Percentiles rank a stretch among this genome's conserved stretches.
phyloP scores from a whole-genome alignment of 208 protist species.

The Leishmania braziliensis region DNA sequence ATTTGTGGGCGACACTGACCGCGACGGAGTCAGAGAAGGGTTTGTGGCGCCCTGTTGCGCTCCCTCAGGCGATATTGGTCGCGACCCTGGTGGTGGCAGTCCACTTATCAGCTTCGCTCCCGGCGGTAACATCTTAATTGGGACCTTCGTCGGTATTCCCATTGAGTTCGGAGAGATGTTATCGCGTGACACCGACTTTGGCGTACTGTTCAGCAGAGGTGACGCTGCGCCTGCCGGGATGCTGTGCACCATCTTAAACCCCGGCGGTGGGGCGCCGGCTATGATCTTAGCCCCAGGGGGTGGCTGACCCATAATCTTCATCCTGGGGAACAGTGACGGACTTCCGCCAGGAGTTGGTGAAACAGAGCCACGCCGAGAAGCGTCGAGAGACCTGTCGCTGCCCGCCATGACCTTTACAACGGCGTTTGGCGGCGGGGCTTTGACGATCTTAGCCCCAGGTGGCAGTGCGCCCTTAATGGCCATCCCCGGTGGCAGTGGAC shows the following conservation, averaged over 20 bases:
- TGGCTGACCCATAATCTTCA: constrained; percentile 44
- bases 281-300: constrained; percentile 7
- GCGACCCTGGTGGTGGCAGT: constrained; percentile 48
- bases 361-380: neutral
- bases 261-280: constrained; percentile 40
- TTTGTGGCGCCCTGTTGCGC: constrained; percentile 8
- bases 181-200: neutral
- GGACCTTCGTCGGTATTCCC: constrained; percentile 16
- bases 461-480: constrained; percentile 26
- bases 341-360: constrained; percentile 11
- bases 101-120: constrained; percentile 48
- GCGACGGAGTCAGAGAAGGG: constrained; percentile 17
- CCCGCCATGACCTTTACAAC: constrained; percentile 35
- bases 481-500: constrained; percentile 10
- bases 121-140: constrained; percentile 29
- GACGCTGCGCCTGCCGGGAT: neutral
- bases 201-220: neutral
- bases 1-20: constrained; percentile 35
- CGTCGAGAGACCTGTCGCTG: constrained; percentile 6
- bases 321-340: constrained; percentile 38
- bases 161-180: constrained; percentile 20
- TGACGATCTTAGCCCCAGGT: constrained; percentile 50
- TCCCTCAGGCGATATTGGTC: constrained; percentile 22
- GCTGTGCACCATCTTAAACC: neutral
- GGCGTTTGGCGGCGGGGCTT: constrained; percentile 44